Conservation (phyloP, 257 asterid genomes). For the Dorcoceras hygrometricum region DNA sequence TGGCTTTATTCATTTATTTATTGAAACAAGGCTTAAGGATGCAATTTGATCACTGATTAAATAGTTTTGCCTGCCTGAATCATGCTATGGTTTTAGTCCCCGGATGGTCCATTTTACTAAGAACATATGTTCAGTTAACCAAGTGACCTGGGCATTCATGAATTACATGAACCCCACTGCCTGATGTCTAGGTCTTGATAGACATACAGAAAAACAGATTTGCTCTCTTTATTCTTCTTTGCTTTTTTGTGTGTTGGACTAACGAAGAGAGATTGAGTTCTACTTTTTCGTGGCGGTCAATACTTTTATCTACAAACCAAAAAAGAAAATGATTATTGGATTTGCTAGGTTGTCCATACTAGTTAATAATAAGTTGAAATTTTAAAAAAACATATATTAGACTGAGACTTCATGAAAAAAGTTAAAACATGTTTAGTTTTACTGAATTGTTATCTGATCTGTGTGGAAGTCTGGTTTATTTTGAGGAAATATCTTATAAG, state of each 20-base stretch:
- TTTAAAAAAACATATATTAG: conserved; percentile 19
- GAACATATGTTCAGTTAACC: neutral
- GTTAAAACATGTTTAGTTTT: neutral
- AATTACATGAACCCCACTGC: conserved; percentile 4
- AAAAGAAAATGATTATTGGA: conserved; percentile 5
- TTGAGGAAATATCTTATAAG: neutral
- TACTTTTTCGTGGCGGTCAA: conserved; percentile 6
- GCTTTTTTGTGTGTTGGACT: neutral
- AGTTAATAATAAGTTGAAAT: neutral
- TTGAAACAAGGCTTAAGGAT: conserved; percentile 4
- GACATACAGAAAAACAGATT: conserved; percentile 1
- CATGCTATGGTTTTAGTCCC: conserved; percentile 14
- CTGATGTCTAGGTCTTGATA: conserved; percentile 10
- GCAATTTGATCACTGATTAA: conserved; percentile 7
- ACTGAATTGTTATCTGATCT: conserved; percentile 1
- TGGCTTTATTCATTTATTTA: conserved; percentile 1
- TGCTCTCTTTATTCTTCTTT: conserved; percentile 18
- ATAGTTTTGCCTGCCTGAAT: conserved; percentile 12
- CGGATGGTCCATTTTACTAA: conserved; percentile 3
- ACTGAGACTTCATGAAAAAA: neutral
- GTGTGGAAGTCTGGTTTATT: conserved; percentile 4
- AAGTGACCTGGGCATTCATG: conserved; percentile 7
- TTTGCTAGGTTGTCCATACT: conserved; percentile 10
- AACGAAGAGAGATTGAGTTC: neutral
- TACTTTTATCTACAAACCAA: conserved; percentile 13